phyloP scores from a whole-genome alignment of 345 rosid genomes.

The Euphorbia lathyris region DNA sequence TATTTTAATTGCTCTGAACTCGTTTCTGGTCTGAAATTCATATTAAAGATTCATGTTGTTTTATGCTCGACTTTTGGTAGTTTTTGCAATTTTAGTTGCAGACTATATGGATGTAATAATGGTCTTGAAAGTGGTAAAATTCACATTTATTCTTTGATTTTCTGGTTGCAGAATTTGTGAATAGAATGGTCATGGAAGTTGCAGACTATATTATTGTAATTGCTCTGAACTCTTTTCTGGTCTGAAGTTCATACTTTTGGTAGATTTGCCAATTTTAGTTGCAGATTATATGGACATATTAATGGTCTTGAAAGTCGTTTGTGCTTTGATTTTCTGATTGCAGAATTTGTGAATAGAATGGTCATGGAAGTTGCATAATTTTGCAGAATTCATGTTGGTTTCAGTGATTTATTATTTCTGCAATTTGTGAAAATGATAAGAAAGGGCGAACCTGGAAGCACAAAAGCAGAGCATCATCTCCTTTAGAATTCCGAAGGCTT shows the following conservation, averaged over 20 bases:
- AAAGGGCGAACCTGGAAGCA: constrained; percentile 52
- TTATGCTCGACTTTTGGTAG: background rate
- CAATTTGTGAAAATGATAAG: background rate
- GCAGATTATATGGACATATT: no score
- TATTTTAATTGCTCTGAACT: background rate
- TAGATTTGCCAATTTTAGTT: no score
- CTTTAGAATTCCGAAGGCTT: constrained; percentile 56
- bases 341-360: background rate
- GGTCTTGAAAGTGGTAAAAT: no score
- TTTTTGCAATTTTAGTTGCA: background rate
- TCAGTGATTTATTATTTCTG: background rate
- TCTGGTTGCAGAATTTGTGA: no score
- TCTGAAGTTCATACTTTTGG: no score
- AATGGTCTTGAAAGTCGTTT: no score
- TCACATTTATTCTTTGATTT: no score
- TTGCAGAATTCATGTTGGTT: background rate
- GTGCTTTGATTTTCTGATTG: no score
- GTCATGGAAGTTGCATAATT: background rate
- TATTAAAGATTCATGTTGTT: background rate
- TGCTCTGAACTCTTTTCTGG: background rate
- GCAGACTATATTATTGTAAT: no score
- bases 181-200: no score
- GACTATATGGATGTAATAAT: no score
- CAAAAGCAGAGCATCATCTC: constrained; percentile 60
- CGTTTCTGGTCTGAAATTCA: background rate